phyloP scores from a whole-genome alignment of 148 eudicot genomes.

The Chenopodium suecicum region DNA sequence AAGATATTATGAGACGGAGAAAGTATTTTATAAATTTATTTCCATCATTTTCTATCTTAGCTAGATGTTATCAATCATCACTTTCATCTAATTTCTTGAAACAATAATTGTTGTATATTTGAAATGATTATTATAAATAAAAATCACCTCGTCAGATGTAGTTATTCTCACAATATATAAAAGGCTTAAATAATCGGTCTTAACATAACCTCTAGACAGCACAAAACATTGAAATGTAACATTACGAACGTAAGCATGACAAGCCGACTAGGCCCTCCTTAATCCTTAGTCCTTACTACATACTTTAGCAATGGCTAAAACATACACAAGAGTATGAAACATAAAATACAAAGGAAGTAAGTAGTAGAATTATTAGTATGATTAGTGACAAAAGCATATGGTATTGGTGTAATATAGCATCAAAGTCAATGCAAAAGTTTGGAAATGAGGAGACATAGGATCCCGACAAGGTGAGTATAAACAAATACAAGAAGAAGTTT shows the following conservation, averaged over 20 bases:
- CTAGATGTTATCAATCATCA: too few relatives aligned
- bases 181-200: too few relatives aligned
- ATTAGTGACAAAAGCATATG: conserved; percentile 18
- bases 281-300: too few relatives aligned
- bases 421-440: conserved; percentile 28
- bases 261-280: background rate
- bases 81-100: background rate
- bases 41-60: background rate
- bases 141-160: too few relatives aligned
- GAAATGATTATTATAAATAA: too few relatives aligned
- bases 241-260: too few relatives aligned
- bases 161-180: too few relatives aligned
- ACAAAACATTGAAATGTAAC: too few relatives aligned
- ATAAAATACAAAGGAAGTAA: background rate
- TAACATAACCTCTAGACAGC: too few relatives aligned
- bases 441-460: conserved; percentile 27
- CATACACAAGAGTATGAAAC: background rate
- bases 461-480: conserved; percentile 34
- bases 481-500: conserved; percentile 4
- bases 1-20: too few relatives aligned
- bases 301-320: background rate
- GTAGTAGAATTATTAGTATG: background rate
- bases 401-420: conserved; percentile 9
- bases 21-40: too few relatives aligned
- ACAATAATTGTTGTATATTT: too few relatives aligned